Evolutionary conservation across 768 basidiomycete species (phyloP), one percentile per base, ranked within the genome.

Genomic region (Leccinellum albellum): DNA sequence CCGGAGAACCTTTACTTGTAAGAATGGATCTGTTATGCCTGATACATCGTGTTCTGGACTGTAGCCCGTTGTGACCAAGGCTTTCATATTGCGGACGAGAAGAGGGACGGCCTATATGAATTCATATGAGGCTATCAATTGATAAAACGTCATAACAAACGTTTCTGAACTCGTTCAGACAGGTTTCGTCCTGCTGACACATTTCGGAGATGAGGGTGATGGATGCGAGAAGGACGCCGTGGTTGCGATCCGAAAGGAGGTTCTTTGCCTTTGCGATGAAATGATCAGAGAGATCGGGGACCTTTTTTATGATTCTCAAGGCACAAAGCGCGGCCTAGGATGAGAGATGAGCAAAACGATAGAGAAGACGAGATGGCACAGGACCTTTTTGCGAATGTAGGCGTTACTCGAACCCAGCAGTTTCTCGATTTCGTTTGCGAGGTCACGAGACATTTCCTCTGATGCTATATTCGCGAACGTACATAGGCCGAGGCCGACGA

Each of bases 391-490:
- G 55, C 97, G 89, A 63, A 99, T 98, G 74, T 99, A 99, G 5
- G 96, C 93, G 69, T 99, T 99, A 61, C 93, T 95, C 33, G 94
- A 96, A 10, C 97, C 97, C 54, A 99, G 78, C 4, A 98, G 79
- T 74, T 98, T 98, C 76, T 98, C 95, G 62, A 99, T 91, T 77
- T 98, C 97, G 66, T 98, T 96, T 53, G 90, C 91, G 63, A 99
- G 79, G 79, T 99, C 97, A 61, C 97, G 86, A 28, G 96, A 94
- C 97, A 99, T 99, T 75, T 99, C 97, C 74, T 99, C 97, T 20
- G 94, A 97, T 10, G 97, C 94, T 63, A 98, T 98, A 69, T 98
- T 98, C 57, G 96, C 97, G 69, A 99, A 98, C 0, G 97, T 98
- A 67, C 94, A 98, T 33, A 99, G 84, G 2, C 94, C 96, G 55